A percentile compares a stretch with the other conserved stretches of the same genome.
phyloP scores from a whole-genome alignment of 1,139 yeast species.

The Yamadazyma membranifaciens region DNA sequence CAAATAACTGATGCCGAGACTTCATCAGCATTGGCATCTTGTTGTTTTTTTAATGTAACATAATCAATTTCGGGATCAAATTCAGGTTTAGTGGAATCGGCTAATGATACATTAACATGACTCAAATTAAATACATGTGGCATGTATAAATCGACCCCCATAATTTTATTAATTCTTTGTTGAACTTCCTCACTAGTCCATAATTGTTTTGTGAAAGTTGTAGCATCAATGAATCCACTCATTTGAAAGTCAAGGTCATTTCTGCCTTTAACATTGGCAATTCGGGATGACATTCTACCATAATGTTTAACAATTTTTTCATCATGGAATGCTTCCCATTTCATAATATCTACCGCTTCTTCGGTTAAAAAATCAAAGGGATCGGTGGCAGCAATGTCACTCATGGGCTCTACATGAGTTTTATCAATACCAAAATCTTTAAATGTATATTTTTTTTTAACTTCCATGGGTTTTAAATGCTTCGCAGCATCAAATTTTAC shows the following conservation, averaged over 20 bases:
- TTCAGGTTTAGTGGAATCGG: conserved; percentile 10
- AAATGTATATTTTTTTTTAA: conserved; percentile 10
- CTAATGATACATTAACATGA: conserved; percentile 28
- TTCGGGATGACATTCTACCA: conserved; percentile 20
- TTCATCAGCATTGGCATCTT: conserved; percentile 12
- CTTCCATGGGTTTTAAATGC: conserved; percentile 16
- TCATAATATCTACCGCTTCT: conserved; percentile 29
- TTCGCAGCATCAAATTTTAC: conserved; percentile 23
- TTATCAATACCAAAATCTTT: conserved; percentile 26
- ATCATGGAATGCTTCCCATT: conserved; percentile 28
- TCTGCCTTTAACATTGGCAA: conserved; percentile 15
- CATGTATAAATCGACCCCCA: conserved; percentile 20
- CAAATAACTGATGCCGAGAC: conserved; percentile 17
- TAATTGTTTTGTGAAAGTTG: conserved; percentile 25
- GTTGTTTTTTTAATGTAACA: conserved; percentile 9
- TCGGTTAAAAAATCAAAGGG: conserved; percentile 30
- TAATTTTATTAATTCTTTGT: conserved; percentile 21
- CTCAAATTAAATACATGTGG: conserved; percentile 23
- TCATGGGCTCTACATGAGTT: conserved; percentile 24
- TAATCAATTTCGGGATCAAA: conserved; percentile 11
- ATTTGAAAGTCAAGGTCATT: conserved; percentile 26
- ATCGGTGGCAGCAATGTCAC: conserved; percentile 27
- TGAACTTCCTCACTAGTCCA: conserved; percentile 20
- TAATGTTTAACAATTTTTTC: conserved; percentile 23
- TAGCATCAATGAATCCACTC: conserved; percentile 24